Conservation (phyloP, 257 asterid species). For the Penstemon davidsonii region DNA sequence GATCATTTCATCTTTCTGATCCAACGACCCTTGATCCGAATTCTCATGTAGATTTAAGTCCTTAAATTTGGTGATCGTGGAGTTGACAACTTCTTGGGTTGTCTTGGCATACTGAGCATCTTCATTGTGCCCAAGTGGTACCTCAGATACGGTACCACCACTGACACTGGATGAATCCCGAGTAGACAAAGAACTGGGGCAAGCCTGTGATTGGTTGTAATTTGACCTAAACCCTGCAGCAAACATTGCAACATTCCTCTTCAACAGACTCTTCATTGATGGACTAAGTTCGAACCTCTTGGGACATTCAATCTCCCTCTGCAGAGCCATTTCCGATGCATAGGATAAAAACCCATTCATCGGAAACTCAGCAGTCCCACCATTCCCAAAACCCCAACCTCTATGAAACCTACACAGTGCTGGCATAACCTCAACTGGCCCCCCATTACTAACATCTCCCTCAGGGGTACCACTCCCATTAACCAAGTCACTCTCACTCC, state of each 20-base stretch:
- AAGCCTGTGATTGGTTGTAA: slow-evolving; percentile 55
- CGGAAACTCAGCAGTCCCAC: slow-evolving; percentile 65
- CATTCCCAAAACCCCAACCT: slow-evolving; percentile 52
- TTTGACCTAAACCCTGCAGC: slow-evolving; percentile 92
- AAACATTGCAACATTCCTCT: slow-evolving; percentile 86
- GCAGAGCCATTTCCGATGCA: slow-evolving; percentile 62
- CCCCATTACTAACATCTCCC: slow-evolving; percentile 45
- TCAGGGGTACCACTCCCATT: slow-evolving; percentile 35
- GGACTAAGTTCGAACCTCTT: slow-evolving; percentile 89
- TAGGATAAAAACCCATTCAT: slow-evolving; percentile 50
- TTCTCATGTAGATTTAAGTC: slow-evolving; percentile 83
- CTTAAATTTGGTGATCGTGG: slow-evolving; percentile 74
- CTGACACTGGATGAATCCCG: slow-evolving; percentile 44
- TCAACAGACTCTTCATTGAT: slow-evolving; percentile 76
- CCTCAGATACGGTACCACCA: slow-evolving; percentile 27
- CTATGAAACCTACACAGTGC: too few species aligned
- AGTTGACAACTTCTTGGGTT: slow-evolving; percentile 66
- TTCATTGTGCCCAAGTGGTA: slow-evolving; percentile 39
- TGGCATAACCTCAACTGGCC: too few species aligned
- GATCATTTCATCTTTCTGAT: slow-evolving; percentile 81
- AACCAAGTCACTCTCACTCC: slow-evolving; percentile 35
- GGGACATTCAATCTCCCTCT: slow-evolving; percentile 85
- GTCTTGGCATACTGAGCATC: slow-evolving; percentile 54
- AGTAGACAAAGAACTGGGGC: slow-evolving; percentile 49
- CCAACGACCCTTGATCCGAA: slow-evolving; percentile 51